These are phyloP conservation scores for Phytopythium litorale DNA, from an alignment of 352 stramenopile genomes.

Conservation along the genomic window DNA sequence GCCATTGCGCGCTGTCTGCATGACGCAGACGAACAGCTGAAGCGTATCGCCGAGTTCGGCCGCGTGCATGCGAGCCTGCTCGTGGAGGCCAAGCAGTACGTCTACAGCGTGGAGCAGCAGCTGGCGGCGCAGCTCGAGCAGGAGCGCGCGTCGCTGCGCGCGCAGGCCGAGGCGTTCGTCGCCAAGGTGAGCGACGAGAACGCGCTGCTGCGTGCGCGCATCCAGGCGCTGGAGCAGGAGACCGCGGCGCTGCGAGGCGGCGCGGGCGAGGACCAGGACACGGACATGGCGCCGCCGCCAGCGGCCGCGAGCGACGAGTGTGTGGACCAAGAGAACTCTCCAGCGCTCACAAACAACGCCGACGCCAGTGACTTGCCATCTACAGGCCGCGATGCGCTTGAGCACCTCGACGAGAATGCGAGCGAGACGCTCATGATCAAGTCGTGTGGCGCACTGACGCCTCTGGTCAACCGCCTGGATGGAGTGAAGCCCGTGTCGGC, in stretches of 20 bases:
- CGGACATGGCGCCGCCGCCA: constrained; percentile 7
- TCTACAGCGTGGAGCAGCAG: constrained; percentile 52
- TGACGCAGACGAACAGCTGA: constrained; percentile 65
- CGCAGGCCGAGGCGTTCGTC: constrained; percentile 51
- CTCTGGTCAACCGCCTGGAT: not conserved
- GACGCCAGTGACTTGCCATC: too few relatives aligned
- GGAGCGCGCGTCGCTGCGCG: constrained; percentile 35
- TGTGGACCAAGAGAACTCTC: not conserved
- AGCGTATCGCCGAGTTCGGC: constrained; percentile 75
- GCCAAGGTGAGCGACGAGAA: constrained; percentile 47
- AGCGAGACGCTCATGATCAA: not conserved
- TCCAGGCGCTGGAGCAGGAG: constrained; percentile 24
- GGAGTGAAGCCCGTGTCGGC: not conserved
- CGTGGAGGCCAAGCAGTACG: constrained; percentile 63
- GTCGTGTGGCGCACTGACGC: not conserved
- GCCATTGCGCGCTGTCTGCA: not conserved
- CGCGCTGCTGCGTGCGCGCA: constrained; percentile 19
- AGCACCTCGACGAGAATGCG: not conserved
- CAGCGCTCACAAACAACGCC: not conserved
- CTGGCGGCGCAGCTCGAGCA: constrained; percentile 43
- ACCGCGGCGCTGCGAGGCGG: constrained; percentile 10
- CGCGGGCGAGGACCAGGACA: constrained; percentile 12
- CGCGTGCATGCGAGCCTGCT: constrained; percentile 61
- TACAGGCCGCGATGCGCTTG: too few relatives aligned
- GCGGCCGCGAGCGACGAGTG: constrained; percentile 9